A percentile compares a stretch with the other conserved stretches of the same genome.
Conservation (phyloP, 2,329 filamentous ascomycete species). For the Epichloe uncinata region DNA sequence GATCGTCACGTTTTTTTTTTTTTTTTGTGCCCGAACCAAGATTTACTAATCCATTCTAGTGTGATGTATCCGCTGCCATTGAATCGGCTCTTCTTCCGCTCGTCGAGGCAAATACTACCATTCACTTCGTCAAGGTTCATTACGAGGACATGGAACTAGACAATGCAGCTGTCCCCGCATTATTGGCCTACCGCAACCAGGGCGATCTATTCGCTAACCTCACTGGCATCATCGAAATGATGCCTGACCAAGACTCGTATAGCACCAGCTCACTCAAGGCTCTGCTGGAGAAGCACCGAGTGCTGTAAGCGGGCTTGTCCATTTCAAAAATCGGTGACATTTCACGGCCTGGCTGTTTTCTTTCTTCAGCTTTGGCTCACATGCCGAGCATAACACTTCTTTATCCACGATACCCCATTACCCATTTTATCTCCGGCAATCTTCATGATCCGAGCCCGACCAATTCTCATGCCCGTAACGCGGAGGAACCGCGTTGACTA, state of each 20-base stretch:
- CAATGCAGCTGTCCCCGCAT: constrained; percentile 70
- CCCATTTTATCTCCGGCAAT: not conserved
- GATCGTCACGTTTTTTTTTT: constrained; percentile 8
- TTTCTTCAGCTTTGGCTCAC: not conserved
- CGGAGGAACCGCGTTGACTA: no score
- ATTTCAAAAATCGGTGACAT: not conserved
- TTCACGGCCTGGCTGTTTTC: not conserved
- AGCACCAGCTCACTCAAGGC: constrained; percentile 38
- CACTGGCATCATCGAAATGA: constrained; percentile 74
- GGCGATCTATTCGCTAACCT: constrained; percentile 86
- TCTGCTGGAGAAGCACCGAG: constrained; percentile 38
- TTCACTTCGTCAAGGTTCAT: constrained; percentile 84
- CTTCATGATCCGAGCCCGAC: not conserved
- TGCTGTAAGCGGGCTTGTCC: constrained; percentile 27
- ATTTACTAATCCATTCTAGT: constrained; percentile 35
- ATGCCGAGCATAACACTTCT: not conserved
- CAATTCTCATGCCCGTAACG: not conserved
- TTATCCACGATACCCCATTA: constrained; percentile 1
- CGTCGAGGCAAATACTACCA: constrained; percentile 54
- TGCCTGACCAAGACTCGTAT: constrained; percentile 55
- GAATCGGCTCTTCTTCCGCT: constrained; percentile 66
- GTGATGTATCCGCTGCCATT: constrained; percentile 62
- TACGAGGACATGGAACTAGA: constrained; percentile 92
- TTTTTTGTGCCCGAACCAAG: not conserved
- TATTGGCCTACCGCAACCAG: constrained; percentile 75